These are phyloP conservation scores for Mucuna pruriens DNA, from an alignment of 306 rosid genomes.

Conservation along the genomic window DNA sequence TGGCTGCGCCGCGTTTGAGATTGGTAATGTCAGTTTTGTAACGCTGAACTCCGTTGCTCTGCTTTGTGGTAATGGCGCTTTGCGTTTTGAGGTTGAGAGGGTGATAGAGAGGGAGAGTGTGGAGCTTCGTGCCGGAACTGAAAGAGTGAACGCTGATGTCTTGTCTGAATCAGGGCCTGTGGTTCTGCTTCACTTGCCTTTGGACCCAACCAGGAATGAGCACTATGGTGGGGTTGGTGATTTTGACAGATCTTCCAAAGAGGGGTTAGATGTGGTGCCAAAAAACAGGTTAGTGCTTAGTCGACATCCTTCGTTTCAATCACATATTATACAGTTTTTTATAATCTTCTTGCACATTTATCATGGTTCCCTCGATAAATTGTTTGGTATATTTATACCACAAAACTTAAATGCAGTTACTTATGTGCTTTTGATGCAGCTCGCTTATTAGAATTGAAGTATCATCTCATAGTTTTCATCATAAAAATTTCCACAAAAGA, in stretches of 20 bases:
- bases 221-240: constrained; percentile 26
- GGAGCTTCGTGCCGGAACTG: constrained; percentile 45
- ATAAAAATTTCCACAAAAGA: no score
- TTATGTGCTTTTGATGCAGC: no score
- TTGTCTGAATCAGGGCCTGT: constrained; percentile 67
- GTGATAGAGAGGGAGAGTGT: constrained; percentile 65
- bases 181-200: constrained; percentile 66
- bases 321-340: neutral
- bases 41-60: constrained; percentile 68
- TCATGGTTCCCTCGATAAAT: neutral
- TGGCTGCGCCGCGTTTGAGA: constrained; percentile 68
- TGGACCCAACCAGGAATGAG: constrained; percentile 36
- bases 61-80: constrained; percentile 56
- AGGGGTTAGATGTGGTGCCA: constrained; percentile 27
- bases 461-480: no score
- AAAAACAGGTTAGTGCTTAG: constrained; percentile 54
- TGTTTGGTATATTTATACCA: neutral
- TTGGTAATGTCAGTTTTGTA: constrained; percentile 63
- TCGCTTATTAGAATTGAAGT: no score
- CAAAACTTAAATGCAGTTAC: no score
- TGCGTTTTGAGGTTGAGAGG: constrained; percentile 70
- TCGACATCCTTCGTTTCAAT: constrained; percentile 13
- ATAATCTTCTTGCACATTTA: no score
- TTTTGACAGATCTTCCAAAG: constrained; percentile 30
- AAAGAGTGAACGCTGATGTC: neutral